Evolutionary conservation across 1,284 basidiomycete species (phyloP).

Genomic region (Ustilago bromivora): DNA sequence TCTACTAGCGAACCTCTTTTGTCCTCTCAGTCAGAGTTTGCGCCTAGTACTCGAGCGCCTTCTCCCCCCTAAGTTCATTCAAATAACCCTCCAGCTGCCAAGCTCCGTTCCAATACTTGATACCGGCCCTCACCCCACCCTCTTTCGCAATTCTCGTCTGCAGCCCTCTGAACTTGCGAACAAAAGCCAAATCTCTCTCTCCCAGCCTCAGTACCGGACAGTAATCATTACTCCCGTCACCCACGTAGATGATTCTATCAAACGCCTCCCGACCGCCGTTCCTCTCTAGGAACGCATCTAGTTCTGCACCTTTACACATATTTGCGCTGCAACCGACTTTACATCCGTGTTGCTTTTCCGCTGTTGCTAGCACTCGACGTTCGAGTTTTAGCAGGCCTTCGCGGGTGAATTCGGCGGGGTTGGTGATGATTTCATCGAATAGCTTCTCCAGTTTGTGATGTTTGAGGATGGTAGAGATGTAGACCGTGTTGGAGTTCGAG

Average conservation of each 20-base stretch:
- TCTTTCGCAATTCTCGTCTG: constrained; percentile 61
- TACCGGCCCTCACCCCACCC: constrained; percentile 55
- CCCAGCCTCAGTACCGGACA: constrained; percentile 85
- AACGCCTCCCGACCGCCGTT: constrained; percentile 76
- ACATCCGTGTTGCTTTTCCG: constrained; percentile 81
- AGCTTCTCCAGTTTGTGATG: constrained; percentile 68
- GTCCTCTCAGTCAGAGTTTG: not conserved
- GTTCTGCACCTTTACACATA: constrained; percentile 98
- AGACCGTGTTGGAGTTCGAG: constrained; percentile 92
- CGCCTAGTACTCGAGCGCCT: constrained; percentile 27
- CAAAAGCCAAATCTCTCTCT: constrained; percentile 62
- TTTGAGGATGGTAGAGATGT: constrained; percentile 79
- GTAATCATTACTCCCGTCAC: constrained; percentile 95
- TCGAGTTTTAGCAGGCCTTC: constrained; percentile 82
- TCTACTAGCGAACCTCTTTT: too few species aligned
- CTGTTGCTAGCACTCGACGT: constrained; percentile 79
- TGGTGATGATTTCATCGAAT: constrained; percentile 90
- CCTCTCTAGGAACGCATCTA: constrained; percentile 82
- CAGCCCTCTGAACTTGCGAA: constrained; percentile 63
- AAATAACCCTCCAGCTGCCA: constrained; percentile 66
- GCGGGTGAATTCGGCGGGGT: constrained; percentile 85
- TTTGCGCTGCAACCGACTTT: constrained; percentile 90
- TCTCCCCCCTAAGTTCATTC: constrained; percentile 28
- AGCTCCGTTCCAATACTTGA: constrained; percentile 67
- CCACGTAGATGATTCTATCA: constrained; percentile 88